Base-by-base conservation (phyloP, 2,329 filamentous ascomycete species). In the Chaetothyriales sp. region DNA sequence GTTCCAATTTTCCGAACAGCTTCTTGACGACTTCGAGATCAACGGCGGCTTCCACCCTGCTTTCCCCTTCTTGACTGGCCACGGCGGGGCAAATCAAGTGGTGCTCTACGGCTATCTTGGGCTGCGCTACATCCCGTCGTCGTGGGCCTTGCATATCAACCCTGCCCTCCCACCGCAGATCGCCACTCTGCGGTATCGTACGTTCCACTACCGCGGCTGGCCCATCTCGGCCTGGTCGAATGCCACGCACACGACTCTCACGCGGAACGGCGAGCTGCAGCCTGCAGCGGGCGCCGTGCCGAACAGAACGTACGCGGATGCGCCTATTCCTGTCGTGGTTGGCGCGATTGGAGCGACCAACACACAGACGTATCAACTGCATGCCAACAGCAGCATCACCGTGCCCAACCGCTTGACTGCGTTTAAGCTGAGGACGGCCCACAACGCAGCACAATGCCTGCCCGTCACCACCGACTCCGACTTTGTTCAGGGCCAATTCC, bases 1-100 rank as follows among this genome's bases (percentile, higher is more conserved):
- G 73, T 85, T 78, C 65, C 81, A 85, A 57, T 81, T 83, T 64
- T 85, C 81, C 0, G 83, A 86, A 60, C 82, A 86, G 62, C 69
- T 82, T 46, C 64, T 78, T 18, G 83, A 86, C 60, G 72, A 82
- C 56, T 74, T 72, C 52, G 68, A 68, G 15, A 63, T 68, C 1
- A 86, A 85, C 51, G 82, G 82, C 18, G 80, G 79, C 33, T 81
- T 79, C 0, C 80, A 85, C 54, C 81, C 83, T 0, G 82, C 82
- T 0, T 86, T 77, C 60, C 82, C 83, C 0, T 86, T 86, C 68
- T 66, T 86, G 20, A 86, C 83, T 0, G 83, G 83, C 3, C 78
- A 83, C 61, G 83, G 83, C 18, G 83, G 83, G 50, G 77, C 81
- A 13, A 77, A 84, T 57, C 82, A 84, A 63, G 77, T 85, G 20